Conservation (phyloP, 2,329 filamentous ascomycete species). For the Lasiodiplodia sp. region DNA sequence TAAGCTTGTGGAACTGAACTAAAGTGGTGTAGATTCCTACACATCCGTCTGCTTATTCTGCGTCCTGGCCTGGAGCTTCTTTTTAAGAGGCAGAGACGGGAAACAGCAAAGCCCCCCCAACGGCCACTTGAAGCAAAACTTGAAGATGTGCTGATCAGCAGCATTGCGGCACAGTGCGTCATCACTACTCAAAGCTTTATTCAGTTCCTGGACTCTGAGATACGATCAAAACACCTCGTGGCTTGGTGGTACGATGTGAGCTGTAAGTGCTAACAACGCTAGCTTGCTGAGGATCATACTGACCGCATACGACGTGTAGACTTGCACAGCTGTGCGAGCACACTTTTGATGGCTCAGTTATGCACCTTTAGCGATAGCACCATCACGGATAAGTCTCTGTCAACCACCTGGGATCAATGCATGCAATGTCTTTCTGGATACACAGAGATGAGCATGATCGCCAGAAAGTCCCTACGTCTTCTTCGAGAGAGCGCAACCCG, state of each 20-base stretch:
- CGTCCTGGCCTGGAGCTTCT: neutral
- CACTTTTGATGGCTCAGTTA: neutral
- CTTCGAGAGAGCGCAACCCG: neutral
- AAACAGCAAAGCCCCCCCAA: neutral
- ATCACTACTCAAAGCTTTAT: neutral
- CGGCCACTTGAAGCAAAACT: neutral
- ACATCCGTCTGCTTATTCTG: neutral
- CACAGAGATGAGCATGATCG: neutral
- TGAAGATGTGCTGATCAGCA: neutral
- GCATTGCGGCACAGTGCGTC: neutral
- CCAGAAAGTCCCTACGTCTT: neutral
- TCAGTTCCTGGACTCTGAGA: neutral
- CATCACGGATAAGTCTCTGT: neutral
- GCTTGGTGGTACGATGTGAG: conserved; percentile 6
- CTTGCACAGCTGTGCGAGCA: neutral
- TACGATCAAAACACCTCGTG: neutral
- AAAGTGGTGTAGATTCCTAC: neutral
- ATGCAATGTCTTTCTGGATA: neutral
- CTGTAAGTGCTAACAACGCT: neutral
- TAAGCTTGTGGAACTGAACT: neutral
- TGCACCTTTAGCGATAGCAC: neutral
- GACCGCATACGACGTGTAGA: neutral
- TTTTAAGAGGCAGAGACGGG: neutral
- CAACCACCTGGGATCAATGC: neutral
- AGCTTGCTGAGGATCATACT: neutral